Evolutionary conservation across 805 yeast genomes (phyloP), one percentile per base, ranked within the genome.

Genomic region (Yarrowia yakushimensis): DNA sequence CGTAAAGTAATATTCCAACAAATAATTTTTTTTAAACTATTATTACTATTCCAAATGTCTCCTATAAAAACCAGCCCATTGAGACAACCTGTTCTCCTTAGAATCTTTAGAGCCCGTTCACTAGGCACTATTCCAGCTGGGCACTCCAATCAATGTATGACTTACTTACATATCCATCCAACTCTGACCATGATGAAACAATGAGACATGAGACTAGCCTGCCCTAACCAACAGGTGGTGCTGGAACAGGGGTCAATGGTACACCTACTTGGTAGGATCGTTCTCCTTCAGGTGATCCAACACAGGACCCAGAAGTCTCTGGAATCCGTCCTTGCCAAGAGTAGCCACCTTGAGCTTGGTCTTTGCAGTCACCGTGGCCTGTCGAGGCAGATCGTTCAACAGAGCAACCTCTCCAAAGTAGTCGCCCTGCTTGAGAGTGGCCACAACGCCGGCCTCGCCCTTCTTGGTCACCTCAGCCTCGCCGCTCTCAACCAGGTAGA

Each of bases 401-500:
- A 94, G 79, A 3, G 99, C 98, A 66, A 94, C 85, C 77, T 94
- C 99, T 67, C 99, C 99, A 74, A 94, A 94, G 77, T 94, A 94
- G 73, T 88, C 96, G 66, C 97, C 97, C 70, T 87, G 85, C 48
- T 80, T 76, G 64, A 90, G 79, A 15, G 77, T 77, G 22, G 80
- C 81, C 33, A 91, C 79, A 45, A 81, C 79, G 23, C 92, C 92
- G 13, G 30, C 9, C 46, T 80, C 80, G 37, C 79, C 83, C 45
- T 78, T 74, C 70, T 84, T 88, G 43, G 81, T 71, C 42, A 94
- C 94, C 65, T 84, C 84, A 63, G 96, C 96, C 63, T 81, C 81
- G 67, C 99, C 99, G 68, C 84, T 80, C 75, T 92, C 90, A 62
- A 88, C 84, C 63, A 88, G 74, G 71, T 85, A 88, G 69, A 88